Base-by-base conservation (phyloP, 2,329 filamentous ascomycete species). In the Calonectria honghensis region DNA sequence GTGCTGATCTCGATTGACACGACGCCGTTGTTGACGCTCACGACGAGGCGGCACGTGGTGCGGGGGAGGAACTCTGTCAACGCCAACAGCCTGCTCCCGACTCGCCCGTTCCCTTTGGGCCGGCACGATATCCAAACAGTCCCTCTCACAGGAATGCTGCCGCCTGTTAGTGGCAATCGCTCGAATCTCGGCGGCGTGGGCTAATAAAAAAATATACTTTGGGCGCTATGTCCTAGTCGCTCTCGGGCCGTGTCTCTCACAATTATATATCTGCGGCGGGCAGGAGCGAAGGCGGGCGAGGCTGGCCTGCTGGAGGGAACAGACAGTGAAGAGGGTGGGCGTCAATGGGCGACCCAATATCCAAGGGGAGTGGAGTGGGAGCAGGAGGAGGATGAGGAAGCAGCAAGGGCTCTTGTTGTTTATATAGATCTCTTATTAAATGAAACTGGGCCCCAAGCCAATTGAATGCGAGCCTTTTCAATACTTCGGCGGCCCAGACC, bases 1-100 rank as follows among this genome's bases (percentile, higher is more conserved):
- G 18, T 29, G 39, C 18, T 29, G 45, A 65, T 32, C 61, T 63
- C 39, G 41, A 65, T 14, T 50, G 61, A 65, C 27, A 65, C 61
- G 39, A 65, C 41, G 39, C 41, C 39, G 39, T 65, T 65, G 31
- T 32, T 32, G 61, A 65, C 13, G 39, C 39, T 35, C 39, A 24
- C 45, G 61, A 65, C 18, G 61, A 65, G 61, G 61, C 61, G 61
- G 61, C 61, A 65, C 61, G 61, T 65, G 61, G 61, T 65, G 61
- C 61, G 61, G 61, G 61, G 61, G 61, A 50, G 61, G 41, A 50
- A 41, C 35, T 41, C 57, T 45, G 4, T 20, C n/a, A 29, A 41
- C 14, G 18, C 39, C 24, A 16, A 18, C 18, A 37, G 39, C 41
- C 57, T 27, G 61, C 31, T 32, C 6, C 61, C 61, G 61, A 48